These are phyloP conservation scores for Chalciporus sp. DNA, from an alignment of 1,284 basidiomycete genomes.

Conservation along the genomic window DNA sequence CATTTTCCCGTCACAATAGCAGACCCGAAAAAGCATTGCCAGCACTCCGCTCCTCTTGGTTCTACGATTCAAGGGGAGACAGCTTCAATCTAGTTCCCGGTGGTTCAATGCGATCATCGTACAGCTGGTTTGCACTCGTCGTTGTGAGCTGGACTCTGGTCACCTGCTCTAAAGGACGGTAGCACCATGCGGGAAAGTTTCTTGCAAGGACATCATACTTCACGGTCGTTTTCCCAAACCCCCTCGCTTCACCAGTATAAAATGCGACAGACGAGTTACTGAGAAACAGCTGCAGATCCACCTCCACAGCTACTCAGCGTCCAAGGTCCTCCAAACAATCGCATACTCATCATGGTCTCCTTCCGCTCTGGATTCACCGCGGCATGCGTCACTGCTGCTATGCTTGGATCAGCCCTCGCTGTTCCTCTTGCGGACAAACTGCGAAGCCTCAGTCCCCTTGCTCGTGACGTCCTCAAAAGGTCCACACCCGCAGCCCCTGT, in stretches of 20 bases:
- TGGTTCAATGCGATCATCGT: too few relatives aligned
- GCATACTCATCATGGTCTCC: constrained; percentile 18
- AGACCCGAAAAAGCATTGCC: too few relatives aligned
- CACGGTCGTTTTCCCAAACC: too few relatives aligned
- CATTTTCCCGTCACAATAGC: too few relatives aligned
- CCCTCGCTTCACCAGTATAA: constrained; percentile 5
- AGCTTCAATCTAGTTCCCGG: too few relatives aligned
- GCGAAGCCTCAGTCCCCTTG: constrained; percentile 20
- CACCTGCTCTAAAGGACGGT: too few relatives aligned
- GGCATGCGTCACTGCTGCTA: constrained; percentile 7
- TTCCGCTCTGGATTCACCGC: constrained; percentile 11
- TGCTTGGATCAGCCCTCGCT: constrained; percentile 12
- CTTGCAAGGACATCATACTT: too few relatives aligned
- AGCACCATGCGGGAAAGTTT: too few relatives aligned
- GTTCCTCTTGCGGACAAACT: constrained; percentile 23
- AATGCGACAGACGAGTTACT: not conserved
- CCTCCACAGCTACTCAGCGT: not conserved
- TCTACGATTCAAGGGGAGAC: too few relatives aligned
- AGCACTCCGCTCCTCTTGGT: too few relatives aligned
- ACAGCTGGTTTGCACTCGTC: too few relatives aligned
- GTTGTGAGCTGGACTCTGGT: too few relatives aligned
- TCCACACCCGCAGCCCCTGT: constrained; percentile 37
- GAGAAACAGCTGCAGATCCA: not conserved
- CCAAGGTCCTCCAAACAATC: not conserved
- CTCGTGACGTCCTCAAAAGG: constrained; percentile 43